Percentiles rank a stretch among this genome's conserved stretches.
phyloP scores from a whole-genome alignment of 306 rosid species.

The Hippophae gyantsensis region DNA sequence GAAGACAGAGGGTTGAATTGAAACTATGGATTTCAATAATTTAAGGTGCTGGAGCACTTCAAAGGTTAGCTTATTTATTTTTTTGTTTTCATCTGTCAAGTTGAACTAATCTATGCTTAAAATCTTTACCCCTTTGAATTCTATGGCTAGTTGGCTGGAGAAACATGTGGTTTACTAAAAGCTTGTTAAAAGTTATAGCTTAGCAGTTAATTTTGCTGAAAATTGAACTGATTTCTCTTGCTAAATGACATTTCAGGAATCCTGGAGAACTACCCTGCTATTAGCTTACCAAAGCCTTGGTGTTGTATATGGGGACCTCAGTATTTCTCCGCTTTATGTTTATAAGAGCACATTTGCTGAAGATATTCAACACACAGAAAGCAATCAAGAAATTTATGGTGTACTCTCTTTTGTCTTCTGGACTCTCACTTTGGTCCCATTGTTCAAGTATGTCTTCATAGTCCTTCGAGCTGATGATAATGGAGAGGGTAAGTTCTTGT shows the following conservation, averaged over 20 bases:
- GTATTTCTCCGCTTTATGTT: slow-evolving; percentile 93
- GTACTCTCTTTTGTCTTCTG: slow-evolving; percentile 94
- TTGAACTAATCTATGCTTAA: slow-evolving; percentile 5
- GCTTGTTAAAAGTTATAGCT: not conserved
- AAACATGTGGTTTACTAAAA: not conserved
- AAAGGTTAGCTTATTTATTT: slow-evolving; percentile 45
- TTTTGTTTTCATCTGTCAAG: slow-evolving; percentile 5
- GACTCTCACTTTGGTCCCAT: slow-evolving; percentile 90
- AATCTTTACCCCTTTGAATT: not conserved
- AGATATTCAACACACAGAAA: slow-evolving; percentile 85
- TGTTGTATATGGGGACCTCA: slow-evolving; percentile 91
- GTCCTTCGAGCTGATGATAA: slow-evolving; percentile 96
- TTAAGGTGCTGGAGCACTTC: slow-evolving; percentile 58
- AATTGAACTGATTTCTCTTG: slow-evolving; percentile 7
- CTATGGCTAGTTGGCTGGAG: not conserved
- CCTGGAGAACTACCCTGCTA: slow-evolving; percentile 75
- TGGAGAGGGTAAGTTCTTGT: slow-evolving; percentile 66
- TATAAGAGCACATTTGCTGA: slow-evolving; percentile 93
- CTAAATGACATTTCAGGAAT: slow-evolving; percentile 45
- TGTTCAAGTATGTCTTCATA: slow-evolving; percentile 82
- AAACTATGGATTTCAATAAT: slow-evolving; percentile 62
- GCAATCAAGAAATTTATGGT: slow-evolving; percentile 91
- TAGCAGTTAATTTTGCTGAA: slow-evolving; percentile 9
- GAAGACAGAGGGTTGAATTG: slow-evolving; percentile 23
- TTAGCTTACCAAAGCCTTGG: slow-evolving; percentile 98